Conservation (phyloP, 2,329 filamentous ascomycete genomes). For the Akanthomyces muscarius region DNA sequence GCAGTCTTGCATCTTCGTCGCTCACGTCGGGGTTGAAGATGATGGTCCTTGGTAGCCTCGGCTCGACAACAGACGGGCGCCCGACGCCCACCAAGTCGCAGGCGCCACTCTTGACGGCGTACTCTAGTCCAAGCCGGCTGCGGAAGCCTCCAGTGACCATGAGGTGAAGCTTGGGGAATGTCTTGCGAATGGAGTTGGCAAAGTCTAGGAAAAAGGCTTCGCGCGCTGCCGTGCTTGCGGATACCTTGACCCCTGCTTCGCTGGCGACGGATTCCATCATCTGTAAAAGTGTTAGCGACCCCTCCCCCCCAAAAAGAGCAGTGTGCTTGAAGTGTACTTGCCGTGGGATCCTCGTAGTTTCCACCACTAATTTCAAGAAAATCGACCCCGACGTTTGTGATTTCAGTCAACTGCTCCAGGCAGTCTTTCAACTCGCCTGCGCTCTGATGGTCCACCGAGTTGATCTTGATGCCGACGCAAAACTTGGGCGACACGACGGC, state of each 20-base stretch:
- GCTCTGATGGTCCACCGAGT: constrained; percentile 54
- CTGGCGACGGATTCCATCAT: constrained; percentile 11
- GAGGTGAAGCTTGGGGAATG: constrained; percentile 42
- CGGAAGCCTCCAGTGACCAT: constrained; percentile 64
- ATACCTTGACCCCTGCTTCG: constrained; percentile 27
- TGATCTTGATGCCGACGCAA: constrained; percentile 52
- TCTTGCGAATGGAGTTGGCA: constrained; percentile 45
- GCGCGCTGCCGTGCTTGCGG: constrained; percentile 45
- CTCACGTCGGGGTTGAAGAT: constrained; percentile 33
- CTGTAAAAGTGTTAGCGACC: not conserved
- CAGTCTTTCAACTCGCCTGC: constrained; percentile 45
- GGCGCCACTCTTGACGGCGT: constrained; percentile 32
- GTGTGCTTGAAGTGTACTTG: constrained; percentile 23
- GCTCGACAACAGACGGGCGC: constrained; percentile 37
- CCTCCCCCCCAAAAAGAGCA: too few relatives aligned
- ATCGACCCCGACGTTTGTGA: constrained; percentile 51
- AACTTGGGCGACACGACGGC: constrained; percentile 37
- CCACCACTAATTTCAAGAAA: constrained; percentile 68
- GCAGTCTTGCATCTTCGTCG: constrained; percentile 32
- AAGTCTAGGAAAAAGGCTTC: constrained; percentile 70
- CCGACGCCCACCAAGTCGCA: constrained; percentile 42
- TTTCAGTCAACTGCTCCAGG: constrained; percentile 53
- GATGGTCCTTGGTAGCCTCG: constrained; percentile 32
- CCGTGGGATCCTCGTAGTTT: constrained; percentile 49
- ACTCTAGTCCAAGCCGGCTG: constrained; percentile 40